Base-by-base conservation (phyloP, 2,329 filamentous ascomycete genomes). In the Emergomyces africanus region DNA sequence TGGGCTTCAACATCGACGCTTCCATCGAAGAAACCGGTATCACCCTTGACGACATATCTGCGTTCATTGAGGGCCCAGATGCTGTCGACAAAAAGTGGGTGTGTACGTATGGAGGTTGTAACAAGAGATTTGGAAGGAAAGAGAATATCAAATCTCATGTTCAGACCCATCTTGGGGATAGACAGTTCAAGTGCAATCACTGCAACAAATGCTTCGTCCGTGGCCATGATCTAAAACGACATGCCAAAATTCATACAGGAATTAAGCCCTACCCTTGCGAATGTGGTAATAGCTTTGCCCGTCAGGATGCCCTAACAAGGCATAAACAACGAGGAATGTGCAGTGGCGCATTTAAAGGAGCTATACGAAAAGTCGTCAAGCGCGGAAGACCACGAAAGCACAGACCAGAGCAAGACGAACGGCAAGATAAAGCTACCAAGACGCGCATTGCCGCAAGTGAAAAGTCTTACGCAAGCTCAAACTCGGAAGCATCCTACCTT, bases 141-240 rank as follows among this genome's bases (percentile, higher is more conserved):
- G 94, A 99, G 73, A 97, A 99, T 75, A 96, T 97, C 78, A 95
- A 96, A 72, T 95, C 91, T 0, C 94, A 99, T 72, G 89, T 99
- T 15, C 94, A 99, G 75, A 99, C 94, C 3, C 94, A 99, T 74
- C 85, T 99, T 64, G 94, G 95, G 67, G 94, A 99, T 72, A 83
- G 94, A 54, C 94, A 96, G 71, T 99, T 90, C 76, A 87, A 89
- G 72, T 99, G 94, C 75, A 90, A 92, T 51, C 86, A 88, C 59
- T 99, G 94, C 77, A 81, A 87, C 57, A 97, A 97, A 76, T 92
- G 90, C 75, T 99, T 99, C 71, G 94, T 97, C 48, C 87, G 94
- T 42, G 91, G 96, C 67, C 94, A 99, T 71, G 94, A 99, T 72
- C 84, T 97, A 62, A 99, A 97, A 79, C 85, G 94, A 61, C 94